Base-by-base conservation (phyloP, 257 asterid genomes). In the Agastache rugosa region DNA sequence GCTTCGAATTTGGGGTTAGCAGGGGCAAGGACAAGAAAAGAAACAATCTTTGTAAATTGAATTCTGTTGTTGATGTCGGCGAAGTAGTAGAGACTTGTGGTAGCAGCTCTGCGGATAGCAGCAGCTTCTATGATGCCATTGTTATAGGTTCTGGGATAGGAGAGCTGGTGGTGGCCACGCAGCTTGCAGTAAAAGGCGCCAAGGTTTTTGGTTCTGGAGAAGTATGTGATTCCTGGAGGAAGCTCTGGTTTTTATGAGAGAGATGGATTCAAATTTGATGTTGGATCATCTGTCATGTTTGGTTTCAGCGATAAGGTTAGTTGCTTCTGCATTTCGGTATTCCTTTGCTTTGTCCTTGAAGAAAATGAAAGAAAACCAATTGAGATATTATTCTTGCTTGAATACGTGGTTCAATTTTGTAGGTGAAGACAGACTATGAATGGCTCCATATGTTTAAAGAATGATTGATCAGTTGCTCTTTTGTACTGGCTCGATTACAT, bases 251-350 rank as follows among this genome's bases (percentile, higher is more conserved):
- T 81, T 78, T 92, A 88, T 51, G 80, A 87, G 82, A 89, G 96
- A 81, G 97, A 88, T 83, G 98, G 99, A 1, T 95, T 86, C 77
- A 95, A 80, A 67, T 94, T 94, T 58, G 99, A 95, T 78, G 99
- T 95, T 78, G 99, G 98, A 74, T 90, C 99, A 67, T 92, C 99
- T 0, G 99, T 95, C 63, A 95, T 95, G 98, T 95, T 95, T 74
- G 99, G 99, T 68, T 95, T 95, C 84, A 92, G 97, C 37, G 99
- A 95, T 78, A 92, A 95, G 99, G 99, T 95, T 39, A 47, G 86
- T 80, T 75, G 47, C 29, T 71, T 80, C 59, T 31, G 7, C 14
- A 15, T 31, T 51, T 42, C 1, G 67, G 29, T 22, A 9, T 71
- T 25, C 37, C 19, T 71, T 1, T 31, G 7, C 7, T 0, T 2